Base-by-base conservation (phyloP, 1,284 basidiomycete genomes). In the Ceratorhiza oryzae-sativae region DNA sequence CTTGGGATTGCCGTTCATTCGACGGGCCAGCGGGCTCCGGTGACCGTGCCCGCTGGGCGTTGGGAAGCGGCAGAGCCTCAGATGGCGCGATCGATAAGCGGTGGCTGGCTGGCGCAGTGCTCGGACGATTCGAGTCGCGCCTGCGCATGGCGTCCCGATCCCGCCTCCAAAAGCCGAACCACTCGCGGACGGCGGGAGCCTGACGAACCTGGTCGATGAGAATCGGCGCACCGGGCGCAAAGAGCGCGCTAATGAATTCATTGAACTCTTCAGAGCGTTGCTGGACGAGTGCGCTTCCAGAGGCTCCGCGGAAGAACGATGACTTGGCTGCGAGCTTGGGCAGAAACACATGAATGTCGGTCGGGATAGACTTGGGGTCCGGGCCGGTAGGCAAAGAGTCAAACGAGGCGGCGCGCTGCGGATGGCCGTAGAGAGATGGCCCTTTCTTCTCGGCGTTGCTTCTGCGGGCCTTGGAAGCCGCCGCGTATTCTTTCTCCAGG, bases 161-260 rank as follows among this genome's bases (percentile, higher is more conserved):
- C 59, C 74, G 72, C 59, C 72, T 72, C 74, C 74, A 75, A 49
- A 74, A 75, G 9, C 73, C 71, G 59, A 75, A 75, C 74, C 74
- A 75, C 30, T 75, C 74, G n/a, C 74, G 61, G 10, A 75, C 67
- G 6, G 56, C 71, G 39, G 65, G 58, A 13, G 63, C 15, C 46
- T 71, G 63, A 12, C 73, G 59, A 13, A 72, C 63, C 13, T 75
- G 71, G 41, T 75, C 71, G 58, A 73, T 55, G 4, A 75, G 67
- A 13, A 46, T 27, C 15, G 74, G 68, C 13, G 25, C 60, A 6
- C 73, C 59, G 13, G 71, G 63, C 13, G 65, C 49, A 58, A 75
- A 73, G 23, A 75, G 36, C 36, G 73, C 71, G 13, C 71, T 68
- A 46, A 75, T 71, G 49, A 75, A 73, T 34, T 71, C 59, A 42